These are phyloP conservation scores for Conidiobolus incongruus DNA, from an alignment of 371 early-diverging fungal species.

Conservation along the genomic window DNA sequence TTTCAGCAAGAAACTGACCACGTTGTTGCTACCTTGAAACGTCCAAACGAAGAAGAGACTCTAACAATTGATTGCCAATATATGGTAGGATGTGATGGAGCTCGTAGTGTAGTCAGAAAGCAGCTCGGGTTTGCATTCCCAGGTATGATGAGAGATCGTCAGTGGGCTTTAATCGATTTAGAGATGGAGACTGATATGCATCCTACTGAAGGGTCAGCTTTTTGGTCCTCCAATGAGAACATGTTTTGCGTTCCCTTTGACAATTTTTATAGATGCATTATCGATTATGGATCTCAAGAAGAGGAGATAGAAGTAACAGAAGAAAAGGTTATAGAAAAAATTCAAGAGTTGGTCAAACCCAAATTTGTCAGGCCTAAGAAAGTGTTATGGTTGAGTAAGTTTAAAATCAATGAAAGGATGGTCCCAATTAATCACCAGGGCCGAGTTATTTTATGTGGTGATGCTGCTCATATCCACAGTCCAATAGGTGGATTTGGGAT, in stretches of 20 bases:
- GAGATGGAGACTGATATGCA: background rate
- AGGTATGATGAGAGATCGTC: slow-evolving; percentile 6
- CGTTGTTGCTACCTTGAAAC: background rate
- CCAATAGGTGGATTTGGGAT: slow-evolving; percentile 7
- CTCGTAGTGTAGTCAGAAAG: slow-evolving; percentile 9
- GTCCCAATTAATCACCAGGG: slow-evolving; percentile 9
- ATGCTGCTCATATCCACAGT: slow-evolving; percentile 15
- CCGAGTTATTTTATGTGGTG: slow-evolving; percentile 12
- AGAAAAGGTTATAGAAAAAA: slow-evolving; percentile 6
- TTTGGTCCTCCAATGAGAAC: background rate
- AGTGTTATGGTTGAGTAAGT: slow-evolving; percentile 9
- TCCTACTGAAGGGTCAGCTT: background rate
- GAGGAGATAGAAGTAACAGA: slow-evolving; percentile 4
- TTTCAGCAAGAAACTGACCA: slow-evolving; percentile 2
- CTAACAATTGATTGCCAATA: slow-evolving; percentile 9
- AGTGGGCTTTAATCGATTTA: slow-evolving; percentile 5
- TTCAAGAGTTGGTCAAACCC: slow-evolving; percentile 5
- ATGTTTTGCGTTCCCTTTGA: background rate
- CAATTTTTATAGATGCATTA: background rate
- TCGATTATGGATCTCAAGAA: slow-evolving; percentile 1
- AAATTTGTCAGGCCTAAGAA: slow-evolving; percentile 6
- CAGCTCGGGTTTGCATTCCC: slow-evolving; percentile 9
- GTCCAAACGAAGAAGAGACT: slow-evolving; percentile 4
- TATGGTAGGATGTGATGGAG: slow-evolving; percentile 14
- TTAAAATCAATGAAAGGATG: slow-evolving; percentile 11